phyloP scores from a whole-genome alignment of 805 yeast genomes.

The Hanseniaspora opuntiae region DNA sequence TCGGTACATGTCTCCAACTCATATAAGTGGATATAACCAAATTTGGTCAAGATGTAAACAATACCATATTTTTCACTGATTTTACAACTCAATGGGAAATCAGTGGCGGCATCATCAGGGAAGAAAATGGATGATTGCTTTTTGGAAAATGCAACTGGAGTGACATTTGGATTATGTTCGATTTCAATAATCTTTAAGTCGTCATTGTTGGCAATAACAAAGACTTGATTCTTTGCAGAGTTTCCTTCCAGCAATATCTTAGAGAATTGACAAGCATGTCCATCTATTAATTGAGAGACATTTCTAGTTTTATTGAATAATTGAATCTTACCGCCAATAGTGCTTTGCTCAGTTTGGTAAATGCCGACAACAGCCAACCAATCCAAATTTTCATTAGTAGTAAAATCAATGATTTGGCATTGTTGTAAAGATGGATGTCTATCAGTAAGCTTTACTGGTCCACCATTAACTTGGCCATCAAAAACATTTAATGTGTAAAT shows the following conservation, averaged over 20 bases:
- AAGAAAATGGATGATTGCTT: conserved; percentile 85
- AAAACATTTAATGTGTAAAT: conserved; percentile 73
- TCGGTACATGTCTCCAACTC: conserved; percentile 87
- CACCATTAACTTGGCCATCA: conserved; percentile 59
- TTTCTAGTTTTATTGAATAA: conserved; percentile 76
- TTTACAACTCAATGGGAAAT: conserved; percentile 89
- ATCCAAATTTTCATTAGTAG: conserved; percentile 60
- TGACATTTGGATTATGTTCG: conserved; percentile 72
- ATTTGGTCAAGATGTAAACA: conserved; percentile 78
- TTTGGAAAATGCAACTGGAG: conserved; percentile 67
- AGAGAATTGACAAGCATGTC: conserved; percentile 90
- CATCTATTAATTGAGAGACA: conserved; percentile 92
- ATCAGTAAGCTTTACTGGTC: conserved; percentile 70
- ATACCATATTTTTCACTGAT: conserved; percentile 77
- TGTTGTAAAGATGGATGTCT: conserved; percentile 69
- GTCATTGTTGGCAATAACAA: conserved; percentile 80
- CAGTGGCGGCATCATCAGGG: conserved; percentile 92
- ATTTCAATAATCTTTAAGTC: conserved; percentile 87
- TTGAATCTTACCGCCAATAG: conserved; percentile 93
- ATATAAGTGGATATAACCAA: conserved; percentile 90
- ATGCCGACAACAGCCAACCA: conserved; percentile 96
- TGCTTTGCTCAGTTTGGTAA: conserved; percentile 71
- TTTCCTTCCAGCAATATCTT: conserved; percentile 62
- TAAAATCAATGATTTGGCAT: conserved; percentile 82
- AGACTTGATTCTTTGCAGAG: conserved; percentile 56